Conservation (phyloP, 108 stramenopile genomes). For the Mayamaea pseudoterrestris region DNA sequence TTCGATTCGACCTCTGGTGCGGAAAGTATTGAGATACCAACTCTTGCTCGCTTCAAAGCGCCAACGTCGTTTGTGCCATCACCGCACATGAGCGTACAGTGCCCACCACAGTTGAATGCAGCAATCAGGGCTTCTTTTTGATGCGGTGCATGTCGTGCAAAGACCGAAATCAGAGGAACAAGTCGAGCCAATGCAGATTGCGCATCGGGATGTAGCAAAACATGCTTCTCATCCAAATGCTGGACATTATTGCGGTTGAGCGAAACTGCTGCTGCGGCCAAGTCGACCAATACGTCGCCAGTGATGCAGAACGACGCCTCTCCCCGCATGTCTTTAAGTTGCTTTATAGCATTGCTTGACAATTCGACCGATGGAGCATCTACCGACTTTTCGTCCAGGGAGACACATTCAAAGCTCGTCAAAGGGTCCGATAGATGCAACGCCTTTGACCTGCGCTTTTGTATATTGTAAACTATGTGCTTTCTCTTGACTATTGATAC, state of each 20-base stretch:
- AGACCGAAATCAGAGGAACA: conserved; percentile 76
- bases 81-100: conserved; percentile 90
- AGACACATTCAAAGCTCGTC: conserved; percentile 6
- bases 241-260: background rate
- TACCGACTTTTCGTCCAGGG: conserved; percentile 4
- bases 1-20: conserved; percentile 86
- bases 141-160: conserved; percentile 89
- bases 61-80: conserved; percentile 98
- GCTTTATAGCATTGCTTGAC: background rate
- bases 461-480: background rate
- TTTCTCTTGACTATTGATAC: conserved; percentile 44
- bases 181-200: conserved; percentile 39
- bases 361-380: conserved; percentile 10
- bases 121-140: conserved; percentile 93
- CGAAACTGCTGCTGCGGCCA: conserved; percentile 13
- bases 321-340: background rate
- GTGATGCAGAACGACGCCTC: conserved; percentile 36
- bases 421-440: background rate
- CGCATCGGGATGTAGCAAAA: conserved; percentile 47
- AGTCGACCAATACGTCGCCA: conserved; percentile 37
- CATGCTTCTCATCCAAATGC: conserved; percentile 17
- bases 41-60: conserved; percentile 90
- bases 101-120: conserved; percentile 78
- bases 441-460: background rate
- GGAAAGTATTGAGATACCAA: conserved; percentile 92